phyloP scores from a whole-genome alignment of 2,329 filamentous ascomycete species.

The Neurospora sp. region DNA sequence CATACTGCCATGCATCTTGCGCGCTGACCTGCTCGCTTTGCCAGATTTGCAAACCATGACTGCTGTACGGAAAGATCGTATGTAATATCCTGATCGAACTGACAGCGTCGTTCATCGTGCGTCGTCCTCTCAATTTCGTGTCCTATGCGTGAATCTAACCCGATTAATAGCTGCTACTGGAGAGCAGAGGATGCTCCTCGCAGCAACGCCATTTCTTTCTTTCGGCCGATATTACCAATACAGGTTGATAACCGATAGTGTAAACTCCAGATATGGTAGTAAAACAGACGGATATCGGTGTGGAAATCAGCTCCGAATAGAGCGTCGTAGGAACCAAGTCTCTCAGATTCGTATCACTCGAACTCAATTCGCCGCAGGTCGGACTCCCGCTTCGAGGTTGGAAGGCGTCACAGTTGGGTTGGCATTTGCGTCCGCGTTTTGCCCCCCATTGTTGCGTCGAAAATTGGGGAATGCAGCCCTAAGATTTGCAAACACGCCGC shows the following conservation, averaged over 20 bases:
- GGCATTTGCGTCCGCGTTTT: constrained; percentile 19
- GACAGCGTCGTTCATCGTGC: neutral
- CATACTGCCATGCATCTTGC: neutral
- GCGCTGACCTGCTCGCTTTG: neutral
- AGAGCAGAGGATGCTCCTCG: neutral
- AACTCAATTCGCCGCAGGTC: constrained; percentile 5
- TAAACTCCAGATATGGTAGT: neutral
- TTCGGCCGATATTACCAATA: neutral
- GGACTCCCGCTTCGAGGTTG: constrained; percentile 26
- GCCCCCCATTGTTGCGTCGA: constrained; percentile 11
- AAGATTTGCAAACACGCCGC: constrained; percentile 5
- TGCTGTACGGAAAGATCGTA: neutral
- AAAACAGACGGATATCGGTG: neutral
- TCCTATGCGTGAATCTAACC: neutral
- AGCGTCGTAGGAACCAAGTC: neutral
- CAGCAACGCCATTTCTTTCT: neutral
- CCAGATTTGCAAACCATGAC: neutral
- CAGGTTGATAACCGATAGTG: neutral
- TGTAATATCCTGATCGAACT: neutral
- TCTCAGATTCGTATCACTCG: neutral
- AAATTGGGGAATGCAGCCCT: constrained; percentile 12
- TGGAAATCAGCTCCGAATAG: neutral
- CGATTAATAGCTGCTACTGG: neutral
- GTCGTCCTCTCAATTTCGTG: neutral
- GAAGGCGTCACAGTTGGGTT: constrained; percentile 21